Evolutionary conservation across 257 asterid species (phyloP).

Genomic region (Osmanthus fragrans): DNA sequence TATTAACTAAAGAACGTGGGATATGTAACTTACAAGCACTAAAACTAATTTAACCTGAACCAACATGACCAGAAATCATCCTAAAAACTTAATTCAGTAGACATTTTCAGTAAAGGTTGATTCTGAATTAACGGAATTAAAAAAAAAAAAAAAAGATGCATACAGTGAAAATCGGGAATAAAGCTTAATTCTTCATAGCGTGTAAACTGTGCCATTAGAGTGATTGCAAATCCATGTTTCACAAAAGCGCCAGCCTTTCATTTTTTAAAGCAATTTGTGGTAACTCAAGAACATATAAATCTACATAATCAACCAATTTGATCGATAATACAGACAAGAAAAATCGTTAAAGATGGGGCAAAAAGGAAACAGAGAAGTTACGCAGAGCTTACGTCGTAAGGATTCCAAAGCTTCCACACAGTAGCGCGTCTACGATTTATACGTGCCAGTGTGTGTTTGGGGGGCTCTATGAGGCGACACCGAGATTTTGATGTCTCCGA

Average conservation of each 20-base stretch:
- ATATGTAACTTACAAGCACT: conserved; percentile 2
- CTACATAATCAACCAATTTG: conserved; percentile 3
- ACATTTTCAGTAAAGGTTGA: background rate
- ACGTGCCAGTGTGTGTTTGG: conserved; percentile 1
- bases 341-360: background rate
- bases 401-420: conserved; percentile 13
- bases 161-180: background rate
- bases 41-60: background rate
- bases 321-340: conserved; percentile 13
- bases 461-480: conserved; percentile 34
- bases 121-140: background rate
- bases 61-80: background rate
- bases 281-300: conserved; percentile 11
- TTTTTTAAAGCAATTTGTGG: background rate
- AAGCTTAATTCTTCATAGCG: conserved; percentile 3
- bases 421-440: background rate
- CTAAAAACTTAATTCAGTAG: background rate
- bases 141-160: background rate
- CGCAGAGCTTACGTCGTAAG: conserved; percentile 18
- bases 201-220: conserved; percentile 3
- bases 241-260: background rate
- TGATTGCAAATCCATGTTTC: background rate
- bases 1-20: background rate
- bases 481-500: conserved; percentile 28
- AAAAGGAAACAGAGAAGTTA: background rate